These are phyloP conservation scores for Globisporangium camurandrum DNA, from an alignment of 352 stramenopile genomes.

Conservation along the genomic window DNA sequence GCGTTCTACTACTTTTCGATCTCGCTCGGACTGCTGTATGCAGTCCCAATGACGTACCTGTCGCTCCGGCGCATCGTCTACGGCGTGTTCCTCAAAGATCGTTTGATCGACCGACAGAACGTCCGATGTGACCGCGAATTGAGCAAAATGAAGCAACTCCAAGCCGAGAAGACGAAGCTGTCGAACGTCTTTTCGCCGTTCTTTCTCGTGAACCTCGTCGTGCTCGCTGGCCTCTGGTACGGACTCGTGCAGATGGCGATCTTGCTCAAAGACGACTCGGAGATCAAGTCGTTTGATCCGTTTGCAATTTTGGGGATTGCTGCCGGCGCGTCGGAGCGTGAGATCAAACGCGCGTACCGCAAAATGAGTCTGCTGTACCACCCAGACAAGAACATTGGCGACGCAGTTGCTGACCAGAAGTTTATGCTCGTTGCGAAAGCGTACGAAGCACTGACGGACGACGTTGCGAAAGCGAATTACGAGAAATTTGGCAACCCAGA, in stretches of 20 bases:
- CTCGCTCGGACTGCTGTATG: conserved; percentile 94
- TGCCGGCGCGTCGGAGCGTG: conserved; percentile 79
- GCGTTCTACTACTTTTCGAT: conserved; percentile 99
- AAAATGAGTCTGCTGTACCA: conserved; percentile 91
- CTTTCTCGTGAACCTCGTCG: conserved; percentile 70
- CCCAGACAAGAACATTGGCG: conserved; percentile 96
- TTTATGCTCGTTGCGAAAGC: conserved; percentile 97
- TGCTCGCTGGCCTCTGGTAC: conserved; percentile 73
- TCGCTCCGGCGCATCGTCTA: conserved; percentile 79
- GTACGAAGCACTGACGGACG: conserved; percentile 94
- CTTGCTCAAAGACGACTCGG: conserved; percentile 91
- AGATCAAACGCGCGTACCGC: conserved; percentile 95
- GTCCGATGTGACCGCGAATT: conserved; percentile 81
- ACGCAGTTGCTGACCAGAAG: conserved; percentile 95
- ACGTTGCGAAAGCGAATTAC: conserved; percentile 95
- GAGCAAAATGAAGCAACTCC: conserved; percentile 79
- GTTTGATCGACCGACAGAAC: conserved; percentile 75
- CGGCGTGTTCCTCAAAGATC: conserved; percentile 85
- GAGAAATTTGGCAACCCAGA: conserved; percentile 98
- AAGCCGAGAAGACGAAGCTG: conserved; percentile 79
- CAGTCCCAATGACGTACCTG: conserved; percentile 93
- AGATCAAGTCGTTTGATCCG: conserved; percentile 98
- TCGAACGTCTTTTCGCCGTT: conserved; percentile 75
- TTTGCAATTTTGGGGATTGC: conserved; percentile 96
- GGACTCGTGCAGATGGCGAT: conserved; percentile 86